Conservation (phyloP, 192 early-diverging fungal species). For the Phycomyces blakesleeanus region DNA sequence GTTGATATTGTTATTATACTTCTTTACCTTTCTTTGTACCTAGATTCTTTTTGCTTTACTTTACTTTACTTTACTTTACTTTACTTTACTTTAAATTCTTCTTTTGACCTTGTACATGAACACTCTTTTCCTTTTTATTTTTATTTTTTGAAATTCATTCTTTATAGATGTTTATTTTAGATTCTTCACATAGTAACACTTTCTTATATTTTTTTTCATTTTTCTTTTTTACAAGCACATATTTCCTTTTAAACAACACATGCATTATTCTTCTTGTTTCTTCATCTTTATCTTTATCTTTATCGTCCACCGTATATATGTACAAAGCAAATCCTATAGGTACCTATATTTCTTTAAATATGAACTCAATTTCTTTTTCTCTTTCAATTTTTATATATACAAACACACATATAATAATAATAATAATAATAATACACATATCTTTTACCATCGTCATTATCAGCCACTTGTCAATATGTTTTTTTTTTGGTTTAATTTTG, state of each 20-base stretch:
- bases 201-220: background rate
- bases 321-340: no score
- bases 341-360: no score
- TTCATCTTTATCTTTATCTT: background rate
- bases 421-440: no score
- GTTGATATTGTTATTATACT: background rate
- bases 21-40: background rate
- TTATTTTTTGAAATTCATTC: no score
- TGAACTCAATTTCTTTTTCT: no score
- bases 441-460: no score
- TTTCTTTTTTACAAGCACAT: background rate
- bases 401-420: no score
- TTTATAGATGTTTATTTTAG: background rate
- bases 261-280: background rate
- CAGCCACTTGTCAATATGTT: no score
- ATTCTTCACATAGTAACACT: background rate
- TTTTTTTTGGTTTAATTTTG: no score
- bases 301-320: no score
- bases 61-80: background rate
- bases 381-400: no score
- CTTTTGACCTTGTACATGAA: background rate
- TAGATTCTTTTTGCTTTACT: background rate
- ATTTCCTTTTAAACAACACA: background rate
- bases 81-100: background rate
- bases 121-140: background rate